phyloP scores from a whole-genome alignment of 176 grass and related monocot genomes.

The Alloteropsis semialata region DNA sequence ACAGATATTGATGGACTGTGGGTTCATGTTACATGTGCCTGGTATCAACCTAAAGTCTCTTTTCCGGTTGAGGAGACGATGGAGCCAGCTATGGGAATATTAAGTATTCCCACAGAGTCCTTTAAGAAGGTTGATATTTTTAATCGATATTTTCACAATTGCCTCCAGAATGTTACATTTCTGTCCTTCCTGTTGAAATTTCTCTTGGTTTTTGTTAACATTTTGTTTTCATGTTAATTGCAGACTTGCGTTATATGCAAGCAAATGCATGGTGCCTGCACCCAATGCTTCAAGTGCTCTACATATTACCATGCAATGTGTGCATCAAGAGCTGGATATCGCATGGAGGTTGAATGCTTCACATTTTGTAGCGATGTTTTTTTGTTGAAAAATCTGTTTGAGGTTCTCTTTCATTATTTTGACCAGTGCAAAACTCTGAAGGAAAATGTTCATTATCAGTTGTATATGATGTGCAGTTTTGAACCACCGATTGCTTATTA shows the following conservation, averaged over 20 bases:
- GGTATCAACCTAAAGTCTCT: constrained; percentile 88
- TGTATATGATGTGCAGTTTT: neutral
- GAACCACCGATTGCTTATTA: neutral
- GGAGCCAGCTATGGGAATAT: constrained; percentile 87
- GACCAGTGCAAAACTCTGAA: neutral
- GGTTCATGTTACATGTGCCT: constrained; percentile 94
- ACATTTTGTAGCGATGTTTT: neutral
- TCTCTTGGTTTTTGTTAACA: neutral
- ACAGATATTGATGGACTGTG: constrained; percentile 80
- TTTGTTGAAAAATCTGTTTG: constrained; percentile 5
- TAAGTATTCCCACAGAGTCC: constrained; percentile 69
- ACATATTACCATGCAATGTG: constrained; percentile 92
- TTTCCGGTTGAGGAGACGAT: constrained; percentile 74
- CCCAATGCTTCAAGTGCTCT: constrained; percentile 78
- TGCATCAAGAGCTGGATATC: constrained; percentile 90
- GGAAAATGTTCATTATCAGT: neutral
- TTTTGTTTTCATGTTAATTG: constrained; percentile 7
- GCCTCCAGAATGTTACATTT: neutral
- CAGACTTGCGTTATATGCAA: constrained; percentile 91
- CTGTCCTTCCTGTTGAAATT: constrained; percentile 12
- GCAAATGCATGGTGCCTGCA: constrained; percentile 88
- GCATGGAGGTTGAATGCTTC: constrained; percentile 75
- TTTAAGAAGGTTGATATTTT: constrained; percentile 75
- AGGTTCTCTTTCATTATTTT: neutral
- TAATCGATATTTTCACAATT: neutral